Evolutionary conservation across 345 rosid genomes (phyloP).

Genomic region (Salix brachista): DNA sequence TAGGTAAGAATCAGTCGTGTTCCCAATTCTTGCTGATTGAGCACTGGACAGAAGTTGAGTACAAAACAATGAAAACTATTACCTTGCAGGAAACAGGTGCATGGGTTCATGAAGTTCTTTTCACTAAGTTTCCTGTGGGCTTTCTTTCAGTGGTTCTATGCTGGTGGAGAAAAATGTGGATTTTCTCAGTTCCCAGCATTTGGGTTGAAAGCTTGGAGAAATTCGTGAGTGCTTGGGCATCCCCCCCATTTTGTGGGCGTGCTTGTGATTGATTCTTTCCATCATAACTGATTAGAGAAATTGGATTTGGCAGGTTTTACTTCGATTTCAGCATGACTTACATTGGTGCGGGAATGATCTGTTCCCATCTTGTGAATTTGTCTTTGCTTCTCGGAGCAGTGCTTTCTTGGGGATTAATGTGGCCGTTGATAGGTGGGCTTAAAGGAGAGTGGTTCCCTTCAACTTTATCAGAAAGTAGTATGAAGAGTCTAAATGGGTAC

Average conservation of each 20-base stretch:
- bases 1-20: too few species aligned
- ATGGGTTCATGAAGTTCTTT: constrained; percentile 59
- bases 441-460: constrained; percentile 76
- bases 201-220: constrained; percentile 74
- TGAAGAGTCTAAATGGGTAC: too few species aligned
- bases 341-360: too few species aligned
- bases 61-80: too few species aligned
- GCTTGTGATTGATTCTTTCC: not conserved
- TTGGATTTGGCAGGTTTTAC: too few species aligned
- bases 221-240: constrained; percentile 71
- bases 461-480: constrained; percentile 53
- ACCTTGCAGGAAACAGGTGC: constrained; percentile 56
- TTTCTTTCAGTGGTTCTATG: constrained; percentile 79
- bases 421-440: constrained; percentile 70
- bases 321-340: too few species aligned
- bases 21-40: too few species aligned
- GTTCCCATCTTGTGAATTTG: too few species aligned
- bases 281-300: too few species aligned
- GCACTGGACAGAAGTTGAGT: too few species aligned
- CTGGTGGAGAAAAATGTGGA: constrained; percentile 67
- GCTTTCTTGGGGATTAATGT: constrained; percentile 95
- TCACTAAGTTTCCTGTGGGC: constrained; percentile 75
- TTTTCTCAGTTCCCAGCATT: constrained; percentile 77
- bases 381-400: too few species aligned
- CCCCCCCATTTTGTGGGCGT: not conserved